phyloP scores from a whole-genome alignment of 129 eudicot species.

The Flaveria sonorensis region DNA sequence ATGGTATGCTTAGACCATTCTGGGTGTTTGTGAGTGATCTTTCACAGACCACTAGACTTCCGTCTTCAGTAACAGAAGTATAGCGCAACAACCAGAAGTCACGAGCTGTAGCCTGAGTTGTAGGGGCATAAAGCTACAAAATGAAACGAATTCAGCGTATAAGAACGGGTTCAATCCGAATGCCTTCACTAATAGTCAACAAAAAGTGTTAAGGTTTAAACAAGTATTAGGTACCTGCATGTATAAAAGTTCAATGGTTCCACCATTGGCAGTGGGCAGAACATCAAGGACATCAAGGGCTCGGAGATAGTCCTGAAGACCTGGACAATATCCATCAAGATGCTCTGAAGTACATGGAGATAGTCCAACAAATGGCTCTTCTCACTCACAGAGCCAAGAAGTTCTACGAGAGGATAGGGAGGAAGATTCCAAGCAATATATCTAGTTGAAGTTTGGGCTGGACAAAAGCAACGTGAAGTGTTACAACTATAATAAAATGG shows the following conservation, averaged over 20 bases:
- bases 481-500: no score
- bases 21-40: constrained; percentile 87
- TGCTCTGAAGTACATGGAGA: no score
- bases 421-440: no score
- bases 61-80: constrained; percentile 88
- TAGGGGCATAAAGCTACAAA: constrained; percentile 87
- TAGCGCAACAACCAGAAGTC: constrained; percentile 94
- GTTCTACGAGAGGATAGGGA: no score
- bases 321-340: no score
- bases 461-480: no score
- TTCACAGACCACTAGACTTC: constrained; percentile 97
- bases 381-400: no score
- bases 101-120: constrained; percentile 95
- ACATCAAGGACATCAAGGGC: constrained; percentile 29
- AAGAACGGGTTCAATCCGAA: neutral
- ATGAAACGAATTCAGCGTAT: neutral
- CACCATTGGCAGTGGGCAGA: constrained; percentile 40
- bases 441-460: no score
- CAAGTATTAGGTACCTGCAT: constrained; percentile 31
- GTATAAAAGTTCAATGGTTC: constrained; percentile 44
- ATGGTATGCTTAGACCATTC: constrained; percentile 92
- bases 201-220: neutral
- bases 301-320: no score
- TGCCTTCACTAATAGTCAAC: neutral
- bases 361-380: no score